These are phyloP conservation scores for Mortierella sp. DNA, from an alignment of 371 early-diverging fungal genomes.

Conservation along the genomic window DNA sequence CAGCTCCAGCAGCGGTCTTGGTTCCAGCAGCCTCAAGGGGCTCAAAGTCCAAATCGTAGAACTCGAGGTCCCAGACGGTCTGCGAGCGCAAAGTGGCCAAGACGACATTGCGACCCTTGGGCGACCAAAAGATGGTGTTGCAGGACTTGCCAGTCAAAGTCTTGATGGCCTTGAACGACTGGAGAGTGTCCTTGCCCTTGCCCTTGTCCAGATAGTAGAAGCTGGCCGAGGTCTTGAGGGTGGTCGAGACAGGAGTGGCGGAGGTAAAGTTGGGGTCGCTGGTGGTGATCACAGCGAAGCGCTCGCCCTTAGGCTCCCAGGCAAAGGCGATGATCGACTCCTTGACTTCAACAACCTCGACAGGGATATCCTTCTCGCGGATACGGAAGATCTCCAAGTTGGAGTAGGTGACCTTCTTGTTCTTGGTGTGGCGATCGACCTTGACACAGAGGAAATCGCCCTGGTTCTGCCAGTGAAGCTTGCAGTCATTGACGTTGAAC, in stretches of 20 bases:
- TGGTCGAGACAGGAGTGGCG: conserved; percentile 67
- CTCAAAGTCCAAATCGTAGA: conserved; percentile 92
- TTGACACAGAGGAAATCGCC: conserved; percentile 93
- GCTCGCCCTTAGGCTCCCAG: conserved; percentile 95
- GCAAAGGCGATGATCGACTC: conserved; percentile 85
- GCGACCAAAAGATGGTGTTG: conserved; percentile 94
- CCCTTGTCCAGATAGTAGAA: conserved; percentile 85
- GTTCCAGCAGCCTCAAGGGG: conserved; percentile 64
- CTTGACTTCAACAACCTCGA: conserved; percentile 93
- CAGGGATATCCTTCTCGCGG: conserved; percentile 92
- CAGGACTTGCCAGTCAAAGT: conserved; percentile 81
- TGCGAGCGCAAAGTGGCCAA: conserved; percentile 88
- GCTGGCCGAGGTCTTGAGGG: conserved; percentile 78
- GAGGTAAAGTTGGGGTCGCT: conserved; percentile 65
- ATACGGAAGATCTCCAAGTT: conserved; percentile 96
- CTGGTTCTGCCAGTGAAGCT: conserved; percentile 91
- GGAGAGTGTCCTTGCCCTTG: conserved; percentile 60
- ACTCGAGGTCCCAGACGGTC: conserved; percentile 87
- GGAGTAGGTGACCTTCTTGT: conserved; percentile 90
- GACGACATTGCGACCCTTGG: conserved; percentile 94
- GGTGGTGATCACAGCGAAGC: conserved; percentile 88
- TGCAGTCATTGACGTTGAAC: conserved; percentile 91
- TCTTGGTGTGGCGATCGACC: conserved; percentile 92
- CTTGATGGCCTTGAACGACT: conserved; percentile 78
- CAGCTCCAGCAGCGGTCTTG: conserved; percentile 60